A percentile compares a stretch with the other conserved stretches of the same genome.
These are phyloP conservation scores for Candida insectorum DNA, from an alignment of 805 yeast species.

Conservation along the genomic window DNA sequence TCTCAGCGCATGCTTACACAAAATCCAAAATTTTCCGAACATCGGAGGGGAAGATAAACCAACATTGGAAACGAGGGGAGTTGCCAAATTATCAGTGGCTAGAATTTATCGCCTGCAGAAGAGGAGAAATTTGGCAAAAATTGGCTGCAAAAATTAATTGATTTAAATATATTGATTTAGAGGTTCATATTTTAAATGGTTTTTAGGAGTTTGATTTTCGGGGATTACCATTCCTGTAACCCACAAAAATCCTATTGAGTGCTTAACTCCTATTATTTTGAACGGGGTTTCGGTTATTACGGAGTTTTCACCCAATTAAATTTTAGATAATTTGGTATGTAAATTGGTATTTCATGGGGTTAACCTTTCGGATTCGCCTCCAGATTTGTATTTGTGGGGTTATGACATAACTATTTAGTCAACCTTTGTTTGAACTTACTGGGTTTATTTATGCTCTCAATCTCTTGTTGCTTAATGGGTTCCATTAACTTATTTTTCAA, in stretches of 20 bases:
- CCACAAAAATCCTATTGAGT: too few species aligned
- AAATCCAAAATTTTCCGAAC: constrained; percentile 7
- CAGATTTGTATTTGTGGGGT: constrained; percentile 1
- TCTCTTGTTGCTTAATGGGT: not conserved
- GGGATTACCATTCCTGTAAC: too few species aligned
- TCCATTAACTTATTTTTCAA: constrained; percentile 8
- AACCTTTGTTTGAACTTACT: constrained; percentile 13
- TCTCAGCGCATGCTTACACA: constrained; percentile 1
- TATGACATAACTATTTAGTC: constrained; percentile 1
- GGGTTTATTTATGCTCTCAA: constrained; percentile 2
- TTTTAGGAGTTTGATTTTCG: too few species aligned
- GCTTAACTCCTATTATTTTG: too few species aligned
- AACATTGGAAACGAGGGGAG: too few species aligned
- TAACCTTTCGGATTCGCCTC: not conserved
- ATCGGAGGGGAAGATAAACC: constrained; percentile 11
- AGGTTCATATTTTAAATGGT: too few species aligned
- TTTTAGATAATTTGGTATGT: constrained; percentile 1
- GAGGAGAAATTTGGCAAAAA: not conserved
- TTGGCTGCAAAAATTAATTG: not conserved
- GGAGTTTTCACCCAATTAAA: constrained; percentile 8
- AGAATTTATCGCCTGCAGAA: not conserved
- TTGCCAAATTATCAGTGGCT: too few species aligned
- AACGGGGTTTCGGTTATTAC: constrained; percentile 5
- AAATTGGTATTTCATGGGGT: constrained; percentile 5
- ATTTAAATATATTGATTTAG: too few species aligned